Evolutionary conservation across 2,329 filamentous ascomycete species (phyloP), one percentile per base, ranked within the genome.

Genomic region (Neurospora crassa): DNA sequence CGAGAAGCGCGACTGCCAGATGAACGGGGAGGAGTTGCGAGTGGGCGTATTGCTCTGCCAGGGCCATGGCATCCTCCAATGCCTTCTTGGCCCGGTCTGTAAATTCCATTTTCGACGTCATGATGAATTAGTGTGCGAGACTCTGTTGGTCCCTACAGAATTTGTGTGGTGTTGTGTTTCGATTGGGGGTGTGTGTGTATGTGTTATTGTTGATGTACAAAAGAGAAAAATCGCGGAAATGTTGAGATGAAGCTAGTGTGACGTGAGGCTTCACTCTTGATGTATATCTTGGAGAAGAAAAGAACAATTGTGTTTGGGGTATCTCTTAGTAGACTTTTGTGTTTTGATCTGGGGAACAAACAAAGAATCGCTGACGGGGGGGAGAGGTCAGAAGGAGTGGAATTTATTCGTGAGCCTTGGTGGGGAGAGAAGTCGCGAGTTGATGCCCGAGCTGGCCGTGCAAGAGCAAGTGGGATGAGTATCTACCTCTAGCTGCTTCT

Each of bases 71-170:
- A 81, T 97, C 93, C 78, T 92, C 89, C 79, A 99, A 87, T 78
- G 95, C 92, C 84, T 95, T 93, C 80, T 94, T 92, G 75, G 93
- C 96, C 83, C 92, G 87, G 83, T 98, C 95, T 75, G 96, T 99
- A 80, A 97, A 97, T 80, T 96, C 91, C 90, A 94, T 93, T 78
- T 90, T 88, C 69, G 90, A 88, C 81, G 87, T 88, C 91, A 94
- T 76, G 12, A 68, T 75, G 72, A 69, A n/a, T 67, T 70, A 34
- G 59, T 67, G 7, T 63, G 53, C 7, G 37, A 34, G 18, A 47
- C 29, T 69, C 40, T 42, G 37, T 67, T 70, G 69, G 74, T 75
- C 74, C 73, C 73, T 71, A 34, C 24, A 70, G 20, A 45, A 40
- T 47, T 69, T 69, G 53, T 72, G 68, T 72, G 42, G 69, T 72